These are phyloP conservation scores for Dunaliella primolecta DNA, from an alignment of 139 green algal genomes.

Conservation along the genomic window DNA sequence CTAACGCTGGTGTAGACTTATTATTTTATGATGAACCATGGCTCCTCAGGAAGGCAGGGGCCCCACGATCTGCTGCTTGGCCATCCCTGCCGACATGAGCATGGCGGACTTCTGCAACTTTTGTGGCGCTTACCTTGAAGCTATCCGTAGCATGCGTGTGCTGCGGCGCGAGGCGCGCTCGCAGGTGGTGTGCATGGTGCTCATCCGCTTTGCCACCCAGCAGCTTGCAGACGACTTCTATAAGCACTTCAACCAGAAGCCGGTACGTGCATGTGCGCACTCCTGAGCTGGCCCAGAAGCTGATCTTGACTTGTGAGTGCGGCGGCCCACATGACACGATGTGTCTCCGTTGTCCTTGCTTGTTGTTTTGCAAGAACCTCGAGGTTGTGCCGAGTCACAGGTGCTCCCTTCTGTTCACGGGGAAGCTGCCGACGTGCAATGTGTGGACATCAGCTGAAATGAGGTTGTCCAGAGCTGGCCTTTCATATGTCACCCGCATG, in stretches of 20 bases:
- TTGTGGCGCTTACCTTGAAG: constrained; percentile 10
- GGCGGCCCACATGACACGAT: too few species aligned
- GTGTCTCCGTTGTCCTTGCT: too few species aligned
- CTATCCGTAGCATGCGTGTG: constrained; percentile 69
- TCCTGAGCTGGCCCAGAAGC: not conserved
- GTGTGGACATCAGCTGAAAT: too few species aligned
- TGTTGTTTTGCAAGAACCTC: too few species aligned
- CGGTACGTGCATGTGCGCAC: constrained; percentile 45
- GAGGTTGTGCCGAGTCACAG: too few species aligned
- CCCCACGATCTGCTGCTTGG: constrained; percentile 73
- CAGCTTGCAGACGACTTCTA: constrained; percentile 76
- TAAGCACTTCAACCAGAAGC: constrained; percentile 72
- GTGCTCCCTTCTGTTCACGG: too few species aligned
- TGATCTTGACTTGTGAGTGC: too few species aligned
- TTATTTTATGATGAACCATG: too few species aligned
- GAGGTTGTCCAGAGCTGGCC: too few species aligned
- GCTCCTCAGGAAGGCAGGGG: constrained; percentile 16
- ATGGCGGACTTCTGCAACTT: constrained; percentile 89
- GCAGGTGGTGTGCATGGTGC: constrained; percentile 74
- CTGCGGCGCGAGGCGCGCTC: constrained; percentile 61
- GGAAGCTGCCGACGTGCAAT: too few species aligned
- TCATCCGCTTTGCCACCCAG: constrained; percentile 75
- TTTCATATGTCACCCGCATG: too few species aligned
- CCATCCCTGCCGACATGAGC: constrained; percentile 82
- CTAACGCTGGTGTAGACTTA: too few species aligned